Conservation (phyloP, 2,329 filamentous ascomycete genomes). For the Lachnellula suecica region DNA sequence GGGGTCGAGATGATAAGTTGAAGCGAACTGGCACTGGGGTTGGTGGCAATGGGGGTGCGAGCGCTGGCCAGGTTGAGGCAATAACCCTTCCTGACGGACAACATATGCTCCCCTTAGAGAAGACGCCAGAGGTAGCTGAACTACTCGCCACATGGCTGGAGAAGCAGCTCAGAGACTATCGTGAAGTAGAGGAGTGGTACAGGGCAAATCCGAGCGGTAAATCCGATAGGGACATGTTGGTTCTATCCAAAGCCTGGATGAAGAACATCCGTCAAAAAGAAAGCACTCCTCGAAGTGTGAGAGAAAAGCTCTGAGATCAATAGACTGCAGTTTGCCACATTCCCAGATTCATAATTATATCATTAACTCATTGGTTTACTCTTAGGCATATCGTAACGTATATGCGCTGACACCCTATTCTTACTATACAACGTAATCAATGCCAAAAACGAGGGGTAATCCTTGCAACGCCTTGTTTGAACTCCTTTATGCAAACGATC, state of each 20-base stretch:
- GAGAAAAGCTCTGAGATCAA: neutral
- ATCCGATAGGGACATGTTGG: neutral
- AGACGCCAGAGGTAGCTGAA: neutral
- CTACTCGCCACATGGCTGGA: neutral
- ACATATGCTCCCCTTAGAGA: neutral
- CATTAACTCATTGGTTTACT: neutral
- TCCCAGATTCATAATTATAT: neutral
- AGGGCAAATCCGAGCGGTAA: neutral
- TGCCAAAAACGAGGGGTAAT: too few relatives aligned
- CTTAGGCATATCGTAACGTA: too few relatives aligned
- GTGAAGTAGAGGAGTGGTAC: neutral
- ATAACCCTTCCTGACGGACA: neutral
- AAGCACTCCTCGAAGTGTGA: neutral
- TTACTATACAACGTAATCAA: too few relatives aligned
- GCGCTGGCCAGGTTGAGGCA: slow-evolving; percentile 58
- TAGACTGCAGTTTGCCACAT: neutral
- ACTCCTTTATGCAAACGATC: too few relatives aligned
- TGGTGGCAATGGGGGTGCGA: slow-evolving; percentile 63
- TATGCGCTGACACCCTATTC: too few relatives aligned
- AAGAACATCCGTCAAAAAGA: neutral
- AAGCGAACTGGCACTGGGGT: slow-evolving; percentile 58
- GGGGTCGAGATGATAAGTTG: slow-evolving; percentile 56
- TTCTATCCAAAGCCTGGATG: neutral
- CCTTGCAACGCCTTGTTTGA: too few relatives aligned
- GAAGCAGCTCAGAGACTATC: neutral